Percentiles rank a stretch among this genome's conserved stretches.
phyloP scores from a whole-genome alignment of 805 yeast species.

The Kazachstania viticola region DNA sequence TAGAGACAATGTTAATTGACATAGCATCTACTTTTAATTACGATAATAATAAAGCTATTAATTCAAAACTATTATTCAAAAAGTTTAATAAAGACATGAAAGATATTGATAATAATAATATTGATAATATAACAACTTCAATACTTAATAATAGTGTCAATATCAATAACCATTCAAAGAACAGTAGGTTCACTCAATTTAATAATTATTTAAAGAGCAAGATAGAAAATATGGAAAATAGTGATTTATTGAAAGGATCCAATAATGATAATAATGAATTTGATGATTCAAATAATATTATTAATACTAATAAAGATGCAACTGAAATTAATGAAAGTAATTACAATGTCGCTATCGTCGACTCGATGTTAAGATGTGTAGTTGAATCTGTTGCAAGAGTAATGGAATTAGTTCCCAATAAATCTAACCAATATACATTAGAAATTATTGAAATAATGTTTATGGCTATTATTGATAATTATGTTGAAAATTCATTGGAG shows the following conservation, averaged over 20 bases:
- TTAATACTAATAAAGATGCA: neutral
- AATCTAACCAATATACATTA: slow-evolving; percentile 47
- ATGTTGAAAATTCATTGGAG: slow-evolving; percentile 66
- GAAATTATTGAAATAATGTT: slow-evolving; percentile 59
- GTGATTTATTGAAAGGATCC: neutral
- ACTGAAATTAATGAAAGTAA: neutral
- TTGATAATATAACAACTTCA: neutral
- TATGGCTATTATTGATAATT: slow-evolving; percentile 59
- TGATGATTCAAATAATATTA: neutral
- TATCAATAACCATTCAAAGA: too few relatives aligned
- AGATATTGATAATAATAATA: slow-evolving; percentile 2
- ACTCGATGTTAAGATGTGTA: slow-evolving; percentile 51
- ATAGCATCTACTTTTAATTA: slow-evolving; percentile 25
- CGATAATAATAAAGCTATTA: slow-evolving; percentile 24
- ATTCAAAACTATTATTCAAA: slow-evolving; percentile 16
- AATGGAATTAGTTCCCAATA: slow-evolving; percentile 57
- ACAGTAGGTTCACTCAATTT: slow-evolving; percentile 38
- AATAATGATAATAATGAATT: neutral
- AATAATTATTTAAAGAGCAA: slow-evolving; percentile 46
- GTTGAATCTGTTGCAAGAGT: slow-evolving; percentile 72
- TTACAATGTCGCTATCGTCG: slow-evolving; percentile 35
- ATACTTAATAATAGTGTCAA: too few relatives aligned
- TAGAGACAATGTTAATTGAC: slow-evolving; percentile 33
- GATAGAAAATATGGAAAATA: slow-evolving; percentile 30
- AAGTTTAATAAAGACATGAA: slow-evolving; percentile 22